Conservation (phyloP, 129 eudicot genomes). For the Ambrosia artemisiifolia region DNA sequence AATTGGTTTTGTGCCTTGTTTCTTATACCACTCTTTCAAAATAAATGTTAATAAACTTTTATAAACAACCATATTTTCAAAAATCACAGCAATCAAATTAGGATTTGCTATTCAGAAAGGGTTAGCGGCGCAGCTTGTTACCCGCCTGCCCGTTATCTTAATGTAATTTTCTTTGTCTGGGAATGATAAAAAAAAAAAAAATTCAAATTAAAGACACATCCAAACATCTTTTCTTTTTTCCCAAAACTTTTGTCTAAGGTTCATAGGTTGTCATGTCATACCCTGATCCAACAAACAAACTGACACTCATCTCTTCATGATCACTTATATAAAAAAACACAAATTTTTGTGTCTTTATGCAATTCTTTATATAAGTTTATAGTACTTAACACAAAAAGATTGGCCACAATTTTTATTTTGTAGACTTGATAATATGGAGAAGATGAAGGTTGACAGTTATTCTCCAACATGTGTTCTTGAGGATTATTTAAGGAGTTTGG, state of each 20-base stretch:
- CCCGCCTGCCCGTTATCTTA: no score
- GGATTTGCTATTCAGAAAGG: no score
- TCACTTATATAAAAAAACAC: slow-evolving; percentile 6
- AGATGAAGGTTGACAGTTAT: slow-evolving; percentile 39
- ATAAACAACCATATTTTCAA: background rate
- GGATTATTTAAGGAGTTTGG: slow-evolving; percentile 63
- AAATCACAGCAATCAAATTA: background rate
- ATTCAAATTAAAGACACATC: slow-evolving; percentile 1
- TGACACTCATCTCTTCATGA: slow-evolving; percentile 10
- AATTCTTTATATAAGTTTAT: slow-evolving; percentile 12
- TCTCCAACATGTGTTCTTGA: slow-evolving; percentile 88
- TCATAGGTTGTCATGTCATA: slow-evolving; percentile 34
- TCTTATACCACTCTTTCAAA: background rate
- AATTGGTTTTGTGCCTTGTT: background rate
- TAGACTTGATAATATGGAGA: slow-evolving; percentile 40
- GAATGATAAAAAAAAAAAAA: no score
- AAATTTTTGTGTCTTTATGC: background rate
- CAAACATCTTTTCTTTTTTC: background rate
- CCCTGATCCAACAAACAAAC: slow-evolving; percentile 27
- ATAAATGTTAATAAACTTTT: background rate
- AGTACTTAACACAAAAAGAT: slow-evolving; percentile 8
- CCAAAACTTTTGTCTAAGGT: slow-evolving; percentile 27
- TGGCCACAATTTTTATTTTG: slow-evolving; percentile 19
- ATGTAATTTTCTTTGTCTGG: no score
- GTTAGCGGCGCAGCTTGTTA: no score